These are phyloP conservation scores for Graphium sp. DNA, from an alignment of 2,329 filamentous ascomycete species.

Conservation along the genomic window DNA sequence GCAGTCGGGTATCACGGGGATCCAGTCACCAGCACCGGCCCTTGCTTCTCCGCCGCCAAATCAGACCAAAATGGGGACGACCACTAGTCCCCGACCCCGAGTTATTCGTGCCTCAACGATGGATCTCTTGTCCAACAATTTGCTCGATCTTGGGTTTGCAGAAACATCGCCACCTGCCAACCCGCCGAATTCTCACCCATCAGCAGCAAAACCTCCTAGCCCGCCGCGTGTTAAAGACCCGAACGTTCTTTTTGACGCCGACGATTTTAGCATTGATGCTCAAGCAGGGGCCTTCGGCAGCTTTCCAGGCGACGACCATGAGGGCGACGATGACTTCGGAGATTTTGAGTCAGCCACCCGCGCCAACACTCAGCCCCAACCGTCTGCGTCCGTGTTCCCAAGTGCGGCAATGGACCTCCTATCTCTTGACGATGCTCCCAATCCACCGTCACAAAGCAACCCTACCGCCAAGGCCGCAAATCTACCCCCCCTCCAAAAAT, in stretches of 20 bases:
- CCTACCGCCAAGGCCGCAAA: conserved; percentile 6
- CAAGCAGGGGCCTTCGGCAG: no score
- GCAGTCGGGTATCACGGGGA: conserved; percentile 1
- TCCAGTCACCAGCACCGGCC: conserved; percentile 1
- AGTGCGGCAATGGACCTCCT: conserved; percentile 21
- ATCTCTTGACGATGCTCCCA: conserved; percentile 16
- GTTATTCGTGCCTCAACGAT: conserved; percentile 29
- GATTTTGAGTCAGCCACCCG: conserved; percentile 34
- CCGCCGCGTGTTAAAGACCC: conserved; percentile 15
- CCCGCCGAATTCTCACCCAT: no score
- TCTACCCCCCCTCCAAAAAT: conserved; percentile 9
- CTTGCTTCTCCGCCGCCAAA: conserved; percentile 9
- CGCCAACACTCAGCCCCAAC: conserved; percentile 6
- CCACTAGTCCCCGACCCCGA: conserved; percentile 5
- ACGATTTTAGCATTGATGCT: conserved; percentile 26
- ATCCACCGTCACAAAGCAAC: conserved; percentile 1
- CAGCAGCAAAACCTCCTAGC: conserved; percentile 1
- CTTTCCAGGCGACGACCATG: conserved; percentile 18
- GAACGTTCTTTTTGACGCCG: conserved; percentile 51
- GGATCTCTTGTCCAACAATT: conserved; percentile 34
- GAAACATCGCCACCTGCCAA: neutral
- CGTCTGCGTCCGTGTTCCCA: conserved; percentile 3
- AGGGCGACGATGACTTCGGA: conserved; percentile 27
- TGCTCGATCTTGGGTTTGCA: conserved; percentile 19
- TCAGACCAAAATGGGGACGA: conserved; percentile 9